A percentile compares a stretch with the other conserved stretches of the same genome.
Conservation (phyloP, 768 basidiomycete species). For the Lactarius psammicola region DNA sequence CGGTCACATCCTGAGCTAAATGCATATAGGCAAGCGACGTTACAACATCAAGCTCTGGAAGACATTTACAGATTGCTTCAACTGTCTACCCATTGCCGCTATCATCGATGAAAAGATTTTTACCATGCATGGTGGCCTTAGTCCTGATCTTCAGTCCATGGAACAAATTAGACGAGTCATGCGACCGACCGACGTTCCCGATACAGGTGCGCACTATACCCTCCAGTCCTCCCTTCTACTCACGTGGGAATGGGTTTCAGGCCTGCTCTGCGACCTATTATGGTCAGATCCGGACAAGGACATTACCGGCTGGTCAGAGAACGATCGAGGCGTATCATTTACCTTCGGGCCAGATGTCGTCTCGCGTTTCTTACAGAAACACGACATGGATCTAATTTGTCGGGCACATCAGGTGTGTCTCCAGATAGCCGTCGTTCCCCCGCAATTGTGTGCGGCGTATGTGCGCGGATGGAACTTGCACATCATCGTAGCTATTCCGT, state of each 20-base stretch:
- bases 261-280: slow-evolving; percentile 90
- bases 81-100: slow-evolving; percentile 97
- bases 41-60: slow-evolving; percentile 99
- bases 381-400: slow-evolving; percentile 99
- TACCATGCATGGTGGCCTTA: slow-evolving; percentile 98
- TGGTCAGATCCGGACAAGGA: slow-evolving; percentile 99
- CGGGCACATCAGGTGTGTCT: slow-evolving; percentile 89
- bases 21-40: slow-evolving; percentile 85
- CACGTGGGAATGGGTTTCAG: slow-evolving; percentile 40
- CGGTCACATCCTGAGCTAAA: slow-evolving; percentile 14
- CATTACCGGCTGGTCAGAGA: slow-evolving; percentile 99
- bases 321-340: slow-evolving; percentile 97
- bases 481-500: background rate
- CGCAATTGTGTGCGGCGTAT: background rate
- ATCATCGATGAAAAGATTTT: slow-evolving; percentile 99
- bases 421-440: slow-evolving; percentile 18
- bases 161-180: slow-evolving; percentile 99
- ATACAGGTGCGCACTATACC: slow-evolving; percentile 67
- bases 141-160: slow-evolving; percentile 98
- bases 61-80: slow-evolving; percentile 99
- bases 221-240: slow-evolving; percentile 2
- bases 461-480: slow-evolving; percentile 3
- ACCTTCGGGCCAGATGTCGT: slow-evolving; percentile 99
- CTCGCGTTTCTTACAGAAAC: slow-evolving; percentile 96
- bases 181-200: slow-evolving; percentile 98